Evolutionary conservation across 2,329 filamentous ascomycete genomes (phyloP), one percentile per base, ranked within the genome.

Genomic region (Neophaeococcomyces mojaviensis): DNA sequence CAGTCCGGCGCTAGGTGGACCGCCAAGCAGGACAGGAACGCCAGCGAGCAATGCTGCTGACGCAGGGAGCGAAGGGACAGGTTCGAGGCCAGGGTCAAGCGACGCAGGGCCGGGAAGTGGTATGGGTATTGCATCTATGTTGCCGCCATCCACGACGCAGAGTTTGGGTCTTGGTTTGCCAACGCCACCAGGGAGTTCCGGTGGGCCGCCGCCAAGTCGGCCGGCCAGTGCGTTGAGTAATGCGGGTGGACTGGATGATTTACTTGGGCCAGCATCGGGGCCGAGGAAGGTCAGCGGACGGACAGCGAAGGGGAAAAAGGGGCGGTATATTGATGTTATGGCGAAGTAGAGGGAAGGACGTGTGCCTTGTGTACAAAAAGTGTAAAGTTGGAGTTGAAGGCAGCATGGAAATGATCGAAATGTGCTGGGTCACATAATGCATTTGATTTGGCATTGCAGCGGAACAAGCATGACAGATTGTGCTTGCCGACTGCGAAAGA

Each of bases 251-350:
- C 94, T 98, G 60, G 92, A 98, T 58, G 92, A 98, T 63, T 70
- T 98, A 52, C 71, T 98, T 18, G 81, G 84, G 3, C 78, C 74
- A 24, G 77, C 84, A 15, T 77, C 86, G 53, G 76, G 75, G 2
- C 66, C 62, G 57, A 70, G 73, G 4, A 50, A 49, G 15, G 55
- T 52, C 37, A 26, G 49, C 19, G 74, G 74, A 60, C 85, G 79
- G 64, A 87, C 84, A 63, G 46, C 39, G 28, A 72, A 78, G 58
- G 85, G 79, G 64, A 72, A 78, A 58, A 87, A 88, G 71, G 95
- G 88, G 24, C 74, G 89, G 22, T 98, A 98, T 71, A 82, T 98
- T 24, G 92, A 98, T 74, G 88, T 98, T 49, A 96, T 97, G 88
- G 85, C 84, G 8, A 82, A 86, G 55, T 70, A 46, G 39, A 35